Base-by-base conservation (phyloP, 768 basidiomycete genomes). In the Amylocystis lapponica region DNA sequence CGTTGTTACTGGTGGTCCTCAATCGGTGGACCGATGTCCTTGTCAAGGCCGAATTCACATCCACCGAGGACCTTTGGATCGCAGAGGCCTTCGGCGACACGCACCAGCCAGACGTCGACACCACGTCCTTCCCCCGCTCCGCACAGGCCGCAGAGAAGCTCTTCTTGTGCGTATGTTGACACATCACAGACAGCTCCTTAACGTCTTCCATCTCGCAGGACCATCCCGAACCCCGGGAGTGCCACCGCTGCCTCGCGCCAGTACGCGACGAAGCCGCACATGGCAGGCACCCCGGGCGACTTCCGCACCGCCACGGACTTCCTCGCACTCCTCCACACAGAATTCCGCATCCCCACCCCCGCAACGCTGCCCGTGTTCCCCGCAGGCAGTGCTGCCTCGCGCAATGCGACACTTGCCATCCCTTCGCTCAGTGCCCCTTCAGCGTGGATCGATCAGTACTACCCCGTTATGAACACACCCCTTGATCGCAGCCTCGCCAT, bases 381-480 rank as follows among this genome's bases (percentile, higher is more conserved):
- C 17, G 86, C 88, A 16, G 90, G 91, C 4, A 74, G 84, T 23
- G 56, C 64, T 9, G 69, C 72, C 40, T 87, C 86, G 23, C 81
- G 81, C 40, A 69, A 76, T 34, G 78, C 86, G 4, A 90, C 86
- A 0, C 67, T 86, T 13, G 59, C 62, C 16, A 66, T 79, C 31
- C 54, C 64, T 6, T 66, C 66, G 5, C n/a, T n/a, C n/a, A n/a
- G n/a, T n/a, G 62, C 59, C 20, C 83, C 85, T 2, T 72, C 66
- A 1, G 86, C 83, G 44, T 92, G 89, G 89, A 79, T 91, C 46
- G 87, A 91, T 51, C 73, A 75, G 27, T 96, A 98, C 62, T 95
- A 86, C 62, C 92, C 94, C 2, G 71, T 92, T 31, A 66, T 95
- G 67, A 90, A 95, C 62, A 84, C 78, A 0, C 80, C 88, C 1